phyloP scores from a whole-genome alignment of 768 basidiomycete species.

The Flagelloscypha sp. region DNA sequence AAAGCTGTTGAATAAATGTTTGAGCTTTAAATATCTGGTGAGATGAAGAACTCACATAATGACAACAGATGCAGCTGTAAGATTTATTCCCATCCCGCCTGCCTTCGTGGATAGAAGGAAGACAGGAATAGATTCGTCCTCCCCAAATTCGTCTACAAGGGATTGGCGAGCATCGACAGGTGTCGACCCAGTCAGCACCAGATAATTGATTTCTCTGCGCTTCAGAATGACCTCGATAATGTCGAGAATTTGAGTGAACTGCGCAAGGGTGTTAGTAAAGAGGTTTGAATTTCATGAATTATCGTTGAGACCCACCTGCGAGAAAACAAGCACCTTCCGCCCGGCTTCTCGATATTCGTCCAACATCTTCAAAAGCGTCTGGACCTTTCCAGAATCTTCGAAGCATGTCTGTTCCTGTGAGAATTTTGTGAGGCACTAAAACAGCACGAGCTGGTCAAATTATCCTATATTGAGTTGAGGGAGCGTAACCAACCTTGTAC shows the following conservation, averaged over 20 bases:
- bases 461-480: conserved; percentile 1
- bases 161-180: conserved; percentile 90
- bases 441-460: conserved; percentile 1
- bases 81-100: conserved; percentile 93
- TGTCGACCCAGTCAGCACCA: conserved; percentile 86
- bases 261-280: not conserved
- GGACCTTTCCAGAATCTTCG: conserved; percentile 83
- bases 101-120: conserved; percentile 92
- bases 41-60: conserved; percentile 54
- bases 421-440: conserved; percentile 64
- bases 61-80: conserved; percentile 92
- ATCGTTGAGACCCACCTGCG: conserved; percentile 72
- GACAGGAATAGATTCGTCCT: conserved; percentile 76
- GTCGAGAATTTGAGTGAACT: conserved; percentile 96
- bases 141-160: conserved; percentile 92
- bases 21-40: too few relatives aligned
- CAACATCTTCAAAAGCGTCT: conserved; percentile 63
- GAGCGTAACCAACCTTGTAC: conserved; percentile 59
- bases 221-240: conserved; percentile 82
- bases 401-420: conserved; percentile 69
- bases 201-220: conserved; percentile 61
- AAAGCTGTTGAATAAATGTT: conserved; percentile 49
- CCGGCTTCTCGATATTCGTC: conserved; percentile 55
- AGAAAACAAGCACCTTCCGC: conserved; percentile 87
- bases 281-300: too few relatives aligned